Conservation (phyloP, 768 basidiomycete genomes). For the Calocybe gangraenosa region DNA sequence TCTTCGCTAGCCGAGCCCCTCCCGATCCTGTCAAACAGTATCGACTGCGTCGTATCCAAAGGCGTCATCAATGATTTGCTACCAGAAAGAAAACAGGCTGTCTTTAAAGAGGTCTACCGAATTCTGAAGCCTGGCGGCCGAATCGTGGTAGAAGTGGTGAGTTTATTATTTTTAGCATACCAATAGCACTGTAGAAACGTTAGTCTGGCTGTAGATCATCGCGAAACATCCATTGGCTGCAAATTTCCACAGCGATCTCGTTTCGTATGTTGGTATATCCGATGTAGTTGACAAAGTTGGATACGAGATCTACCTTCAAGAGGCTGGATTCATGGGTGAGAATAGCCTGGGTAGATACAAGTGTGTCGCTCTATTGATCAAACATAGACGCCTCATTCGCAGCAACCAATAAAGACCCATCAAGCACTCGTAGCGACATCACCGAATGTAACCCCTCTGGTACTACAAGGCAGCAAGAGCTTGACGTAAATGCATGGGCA, state of each 20-base stretch:
- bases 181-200: background rate
- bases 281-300: conserved; percentile 38
- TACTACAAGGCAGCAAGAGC: conserved; percentile 9
- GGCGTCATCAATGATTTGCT: conserved; percentile 54
- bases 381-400: conserved; percentile 34
- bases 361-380: background rate
- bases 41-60: conserved; percentile 56
- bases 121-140: conserved; percentile 55
- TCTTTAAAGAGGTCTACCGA: conserved; percentile 43
- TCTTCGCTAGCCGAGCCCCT: conserved; percentile 36
- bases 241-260: conserved; percentile 34
- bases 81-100: conserved; percentile 30
- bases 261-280: conserved; percentile 36
- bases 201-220: conserved; percentile 31
- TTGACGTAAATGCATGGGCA: conserved; percentile 41
- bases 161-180: background rate
- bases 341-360: too few species aligned
- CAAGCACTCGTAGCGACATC: conserved; percentile 24
- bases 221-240: conserved; percentile 42
- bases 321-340: conserved; percentile 40
- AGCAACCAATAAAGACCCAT: conserved; percentile 38
- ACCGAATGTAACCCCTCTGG: background rate
- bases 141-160: conserved; percentile 49
- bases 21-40: conserved; percentile 42
- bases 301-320: conserved; percentile 32